Percentiles rank a stretch among this genome's conserved stretches.
phyloP scores from a whole-genome alignment of 495 filamentous ascomycete genomes.

The Rhypophila decipiens region DNA sequence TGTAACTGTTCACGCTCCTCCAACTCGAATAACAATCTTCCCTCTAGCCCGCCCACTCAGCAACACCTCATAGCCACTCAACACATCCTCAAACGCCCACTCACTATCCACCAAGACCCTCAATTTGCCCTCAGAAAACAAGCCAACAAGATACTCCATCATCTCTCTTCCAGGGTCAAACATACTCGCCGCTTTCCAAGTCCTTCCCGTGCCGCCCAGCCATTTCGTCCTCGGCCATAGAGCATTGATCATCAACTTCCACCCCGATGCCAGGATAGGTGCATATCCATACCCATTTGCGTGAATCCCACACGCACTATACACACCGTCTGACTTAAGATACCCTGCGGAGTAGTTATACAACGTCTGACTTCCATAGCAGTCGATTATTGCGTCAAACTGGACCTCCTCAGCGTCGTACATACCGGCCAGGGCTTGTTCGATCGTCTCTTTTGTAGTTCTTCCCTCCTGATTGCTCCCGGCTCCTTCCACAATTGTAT shows the following conservation, averaged over 20 bases:
- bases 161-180: constrained; percentile 19
- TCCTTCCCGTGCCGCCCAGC: constrained; percentile 26
- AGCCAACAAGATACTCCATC: constrained; percentile 20
- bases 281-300: constrained; percentile 11
- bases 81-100: constrained; percentile 23
- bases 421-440: constrained; percentile 13
- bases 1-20: background rate
- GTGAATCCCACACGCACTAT: constrained; percentile 25
- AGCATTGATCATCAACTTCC: constrained; percentile 21
- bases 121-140: constrained; percentile 25
- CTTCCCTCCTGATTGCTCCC: background rate
- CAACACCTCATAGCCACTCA: constrained; percentile 24
- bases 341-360: constrained; percentile 21
- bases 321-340: constrained; percentile 26
- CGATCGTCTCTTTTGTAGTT: constrained; percentile 19
- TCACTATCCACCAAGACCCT: constrained; percentile 22
- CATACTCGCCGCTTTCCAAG: constrained; percentile 20
- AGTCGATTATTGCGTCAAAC: constrained; percentile 31
- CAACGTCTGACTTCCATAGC: constrained; percentile 25
- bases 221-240: constrained; percentile 20
- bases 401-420: constrained; percentile 8
- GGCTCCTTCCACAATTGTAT: background rate
- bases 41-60: constrained; percentile 21
- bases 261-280: constrained; percentile 4
- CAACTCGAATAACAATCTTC: constrained; percentile 24